Evolutionary conservation across 2,329 filamentous ascomycete genomes (phyloP), one percentile per base, ranked within the genome.

Genomic region (Monosporascus ibericus): DNA sequence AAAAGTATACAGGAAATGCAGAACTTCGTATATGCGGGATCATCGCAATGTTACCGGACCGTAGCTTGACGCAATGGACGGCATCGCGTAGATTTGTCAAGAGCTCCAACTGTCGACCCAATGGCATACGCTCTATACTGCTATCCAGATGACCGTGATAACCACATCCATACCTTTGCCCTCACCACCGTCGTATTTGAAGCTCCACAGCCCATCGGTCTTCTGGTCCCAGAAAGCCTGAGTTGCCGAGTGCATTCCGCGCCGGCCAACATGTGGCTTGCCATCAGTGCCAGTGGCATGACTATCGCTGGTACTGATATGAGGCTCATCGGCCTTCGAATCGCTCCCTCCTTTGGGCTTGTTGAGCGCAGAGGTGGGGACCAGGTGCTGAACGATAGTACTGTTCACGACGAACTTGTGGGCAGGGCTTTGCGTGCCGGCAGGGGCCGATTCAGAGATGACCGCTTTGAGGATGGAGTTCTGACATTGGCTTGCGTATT

Each of bases 351-450:
- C 75, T 60, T 77, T 76, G 56, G 81, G 68, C 72, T 82, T 84
- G 73, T 82, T 86, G 48, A 84, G 74, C 52, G 81, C 75, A 30
- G 82, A 81, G 14, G 82, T 86, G 51, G 86, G 82, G 20, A 87
- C 82, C 36, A 92, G 78, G 75, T 97, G 92, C 77, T 99, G 92
- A 62, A 97, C 95, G 68, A 97, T 96, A 60, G 92, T 97, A 77
- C 90, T 95, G 80, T 96, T 97, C 75, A 95, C 91, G 62, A 91
- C 90, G 75, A 92, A 97, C 74, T 97, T 97, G 82, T 86, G 96
- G 17, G 76, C 72, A 5, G 88, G 86, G 25, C 81, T 75, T 27
- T 77, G 72, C 55, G 77, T 75, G 56, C 78, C 73, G 47, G 78
- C 69, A 18, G 82, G 78, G 18, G 81, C 83, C 48, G 86, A 85